Conservation (phyloP, 2,329 filamentous ascomycete species). For the Reticulascus tulasneorum region DNA sequence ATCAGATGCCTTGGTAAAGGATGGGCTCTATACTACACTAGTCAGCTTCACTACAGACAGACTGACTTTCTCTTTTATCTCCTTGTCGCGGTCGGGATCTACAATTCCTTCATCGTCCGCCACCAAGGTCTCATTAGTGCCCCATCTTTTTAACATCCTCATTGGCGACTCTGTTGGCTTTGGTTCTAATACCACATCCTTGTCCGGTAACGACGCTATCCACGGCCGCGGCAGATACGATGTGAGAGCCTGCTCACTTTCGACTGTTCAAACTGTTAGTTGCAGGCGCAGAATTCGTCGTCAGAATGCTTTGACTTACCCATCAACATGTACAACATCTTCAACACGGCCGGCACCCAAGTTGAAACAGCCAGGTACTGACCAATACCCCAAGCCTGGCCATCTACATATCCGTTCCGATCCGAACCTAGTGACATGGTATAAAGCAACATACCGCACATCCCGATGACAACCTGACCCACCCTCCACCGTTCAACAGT, state of each 20-base stretch:
- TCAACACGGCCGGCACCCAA: neutral
- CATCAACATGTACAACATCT: constrained; percentile 1
- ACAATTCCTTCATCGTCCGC: too few species aligned
- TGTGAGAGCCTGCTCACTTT: neutral
- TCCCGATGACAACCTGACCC: neutral
- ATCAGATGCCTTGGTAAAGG: too few species aligned
- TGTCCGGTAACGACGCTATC: neutral
- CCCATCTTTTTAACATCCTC: too few species aligned
- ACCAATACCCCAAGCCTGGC: neutral
- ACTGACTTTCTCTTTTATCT: too few species aligned
- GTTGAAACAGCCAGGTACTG: neutral
- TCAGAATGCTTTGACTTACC: neutral
- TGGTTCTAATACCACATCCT: too few species aligned
- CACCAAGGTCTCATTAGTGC: too few species aligned
- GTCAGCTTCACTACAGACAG: too few species aligned
- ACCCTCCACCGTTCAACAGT: neutral
- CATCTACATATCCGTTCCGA: neutral
- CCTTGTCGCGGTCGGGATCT: too few species aligned
- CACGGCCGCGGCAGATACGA: neutral
- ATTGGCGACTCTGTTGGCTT: too few species aligned
- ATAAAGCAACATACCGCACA: neutral
- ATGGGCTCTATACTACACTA: too few species aligned
- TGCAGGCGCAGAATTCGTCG: too few species aligned
- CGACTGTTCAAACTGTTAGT: neutral
- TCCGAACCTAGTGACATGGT: neutral